Percentiles rank a stretch among this genome's conserved stretches.
Conservation (phyloP, 441 rosid species). For the Raphanus hybrid region DNA sequence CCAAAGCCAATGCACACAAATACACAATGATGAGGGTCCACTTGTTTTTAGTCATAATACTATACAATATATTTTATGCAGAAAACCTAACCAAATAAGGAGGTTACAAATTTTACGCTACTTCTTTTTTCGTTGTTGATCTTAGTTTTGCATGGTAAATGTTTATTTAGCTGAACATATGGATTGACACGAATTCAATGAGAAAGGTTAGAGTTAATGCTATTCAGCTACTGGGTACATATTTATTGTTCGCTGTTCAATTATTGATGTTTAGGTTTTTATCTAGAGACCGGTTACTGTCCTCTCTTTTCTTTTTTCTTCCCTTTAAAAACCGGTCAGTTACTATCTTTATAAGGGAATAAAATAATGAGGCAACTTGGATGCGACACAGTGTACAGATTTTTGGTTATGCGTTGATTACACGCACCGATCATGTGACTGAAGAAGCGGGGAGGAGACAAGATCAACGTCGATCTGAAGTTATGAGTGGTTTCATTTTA, state of each 20-base stretch:
- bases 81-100: no score
- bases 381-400: constrained; percentile 5
- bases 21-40: not conserved
- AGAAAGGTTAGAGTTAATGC: constrained; percentile 10
- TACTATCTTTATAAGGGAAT: not conserved
- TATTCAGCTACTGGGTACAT: constrained; percentile 10
- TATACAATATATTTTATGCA: no score
- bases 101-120: no score
- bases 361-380: not conserved
- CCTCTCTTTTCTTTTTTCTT: not conserved
- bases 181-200: constrained; percentile 30
- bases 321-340: not conserved
- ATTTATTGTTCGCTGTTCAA: constrained; percentile 28
- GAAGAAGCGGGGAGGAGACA: constrained; percentile 13
- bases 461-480: constrained; percentile 11
- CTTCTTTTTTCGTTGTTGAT: no score
- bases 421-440: constrained; percentile 3
- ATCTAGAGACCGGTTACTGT: not conserved
- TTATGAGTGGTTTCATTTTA: not conserved
- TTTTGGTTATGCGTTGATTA: not conserved
- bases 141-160: no score
- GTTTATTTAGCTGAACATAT: not conserved
- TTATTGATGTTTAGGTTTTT: constrained; percentile 15
- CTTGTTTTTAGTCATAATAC: no score
- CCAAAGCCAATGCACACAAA: not conserved